Evolutionary conservation across 768 basidiomycete genomes (phyloP).

Genomic region (Amanita inopinata): DNA sequence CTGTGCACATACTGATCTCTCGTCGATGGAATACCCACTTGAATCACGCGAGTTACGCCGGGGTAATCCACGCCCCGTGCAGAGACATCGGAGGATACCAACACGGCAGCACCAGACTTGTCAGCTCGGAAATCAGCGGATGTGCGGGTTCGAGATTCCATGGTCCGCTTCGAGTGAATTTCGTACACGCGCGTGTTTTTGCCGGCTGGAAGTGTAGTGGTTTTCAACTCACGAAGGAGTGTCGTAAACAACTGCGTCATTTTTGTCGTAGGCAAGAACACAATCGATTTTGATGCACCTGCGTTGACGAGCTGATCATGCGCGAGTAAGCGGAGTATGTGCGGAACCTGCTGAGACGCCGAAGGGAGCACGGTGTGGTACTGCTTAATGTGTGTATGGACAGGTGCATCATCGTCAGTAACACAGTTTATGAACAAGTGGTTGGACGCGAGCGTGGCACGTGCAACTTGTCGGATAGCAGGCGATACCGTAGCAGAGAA

Average conservation of each 20-base stretch:
- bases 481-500: conserved; percentile 83
- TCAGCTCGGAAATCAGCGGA: conserved; percentile 56
- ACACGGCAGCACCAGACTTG: conserved; percentile 41
- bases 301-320: conserved; percentile 79
- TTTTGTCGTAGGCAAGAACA: conserved; percentile 83
- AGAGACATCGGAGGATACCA: conserved; percentile 83
- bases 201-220: conserved; percentile 38
- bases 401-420: conserved; percentile 47
- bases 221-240: conserved; percentile 43
- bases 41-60: conserved; percentile 81
- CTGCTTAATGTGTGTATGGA: conserved; percentile 72
- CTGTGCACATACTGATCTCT: conserved; percentile 78
- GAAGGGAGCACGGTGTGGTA: conserved; percentile 66
- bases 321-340: conserved; percentile 68
- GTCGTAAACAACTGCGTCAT: conserved; percentile 68
- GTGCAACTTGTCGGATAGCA: conserved; percentile 63
- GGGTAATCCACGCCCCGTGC: conserved; percentile 89
- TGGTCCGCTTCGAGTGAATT: conserved; percentile 70
- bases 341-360: conserved; percentile 63
- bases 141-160: conserved; percentile 44
- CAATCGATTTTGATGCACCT: conserved; percentile 58
- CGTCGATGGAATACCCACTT: conserved; percentile 69
- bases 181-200: conserved; percentile 53
- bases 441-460: conserved; percentile 43
- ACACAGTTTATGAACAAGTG: conserved; percentile 72